phyloP scores from a whole-genome alignment of 768 basidiomycete genomes.

The Xanthoconium stramineum region DNA sequence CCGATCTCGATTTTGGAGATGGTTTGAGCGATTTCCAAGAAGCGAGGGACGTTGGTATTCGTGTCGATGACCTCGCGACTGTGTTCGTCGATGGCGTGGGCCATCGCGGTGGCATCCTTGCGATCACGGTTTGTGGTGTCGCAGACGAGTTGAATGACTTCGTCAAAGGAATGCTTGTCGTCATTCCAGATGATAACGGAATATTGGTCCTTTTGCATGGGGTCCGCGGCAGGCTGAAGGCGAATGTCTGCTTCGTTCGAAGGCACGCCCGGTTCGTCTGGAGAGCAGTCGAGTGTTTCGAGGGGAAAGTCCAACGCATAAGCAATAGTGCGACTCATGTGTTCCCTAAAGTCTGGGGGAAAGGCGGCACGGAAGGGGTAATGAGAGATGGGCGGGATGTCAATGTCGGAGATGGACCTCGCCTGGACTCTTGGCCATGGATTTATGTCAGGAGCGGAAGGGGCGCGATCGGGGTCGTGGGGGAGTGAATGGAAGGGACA shows the following conservation, averaged over 20 bases:
- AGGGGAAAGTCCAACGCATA: conserved; percentile 82
- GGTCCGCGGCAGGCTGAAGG: conserved; percentile 71
- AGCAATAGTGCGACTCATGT: conserved; percentile 68
- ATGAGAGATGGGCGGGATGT: conserved; percentile 58
- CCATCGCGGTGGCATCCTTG: conserved; percentile 56
- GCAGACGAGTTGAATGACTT: conserved; percentile 71
- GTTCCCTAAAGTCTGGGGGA: conserved; percentile 65
- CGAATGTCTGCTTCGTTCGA: conserved; percentile 65
- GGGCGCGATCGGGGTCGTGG: conserved; percentile 11
- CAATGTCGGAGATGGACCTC: conserved; percentile 40
- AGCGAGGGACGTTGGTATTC: conserved; percentile 45
- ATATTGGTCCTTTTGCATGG: conserved; percentile 75
- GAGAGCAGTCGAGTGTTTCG: conserved; percentile 77
- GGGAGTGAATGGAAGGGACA: conserved; percentile 76
- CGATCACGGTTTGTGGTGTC: conserved; percentile 49
- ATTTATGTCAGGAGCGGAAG: conserved; percentile 32
- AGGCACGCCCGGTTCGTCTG: conserved; percentile 72
- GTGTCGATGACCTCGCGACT: conserved; percentile 86
- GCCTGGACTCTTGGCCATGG: conserved; percentile 43
- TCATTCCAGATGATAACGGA: conserved; percentile 93
- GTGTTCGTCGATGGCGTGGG: conserved; percentile 65
- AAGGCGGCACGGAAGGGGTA: conserved; percentile 58
- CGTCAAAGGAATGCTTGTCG: conserved; percentile 92
- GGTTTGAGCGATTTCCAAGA: conserved; percentile 76
- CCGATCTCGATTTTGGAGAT: conserved; percentile 89